phyloP scores from a whole-genome alignment of 176 grass and related monocot genomes.

The Miscanthus lutarioriparius region DNA sequence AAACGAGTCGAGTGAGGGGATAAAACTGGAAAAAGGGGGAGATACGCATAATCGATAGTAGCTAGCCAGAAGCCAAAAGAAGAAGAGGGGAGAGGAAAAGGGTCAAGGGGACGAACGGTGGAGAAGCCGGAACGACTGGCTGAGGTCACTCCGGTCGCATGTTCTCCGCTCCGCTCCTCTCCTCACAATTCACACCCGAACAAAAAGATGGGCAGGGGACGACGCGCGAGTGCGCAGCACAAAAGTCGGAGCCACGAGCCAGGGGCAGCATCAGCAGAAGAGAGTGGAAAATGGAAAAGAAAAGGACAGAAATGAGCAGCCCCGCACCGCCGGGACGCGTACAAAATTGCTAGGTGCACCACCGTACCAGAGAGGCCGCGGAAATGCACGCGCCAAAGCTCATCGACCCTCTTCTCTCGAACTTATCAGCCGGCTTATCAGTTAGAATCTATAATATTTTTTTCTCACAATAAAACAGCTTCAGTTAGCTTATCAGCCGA shows the following conservation, averaged over 20 bases:
- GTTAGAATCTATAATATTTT: too few relatives aligned
- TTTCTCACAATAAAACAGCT: too few relatives aligned
- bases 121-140: conserved; percentile 47
- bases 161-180: conserved; percentile 37
- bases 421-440: too few relatives aligned
- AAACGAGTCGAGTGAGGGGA: neutral
- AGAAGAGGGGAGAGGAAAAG: neutral
- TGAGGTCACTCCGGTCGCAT: conserved; percentile 26
- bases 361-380: too few relatives aligned
- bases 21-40: neutral
- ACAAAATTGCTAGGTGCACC: conserved; percentile 39
- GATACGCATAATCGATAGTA: conserved; percentile 27
- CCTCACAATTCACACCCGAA: conserved; percentile 55
- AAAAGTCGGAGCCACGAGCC: neutral
- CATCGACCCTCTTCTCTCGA: too few relatives aligned
- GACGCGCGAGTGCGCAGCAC: neutral
- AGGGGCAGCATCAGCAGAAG: too few relatives aligned
- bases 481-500: too few relatives aligned
- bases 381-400: too few relatives aligned
- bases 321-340: neutral
- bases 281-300: neutral
- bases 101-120: neutral
- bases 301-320: neutral
- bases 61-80: neutral
- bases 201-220: conserved; percentile 26